phyloP scores from a whole-genome alignment of 2,329 filamentous ascomycete species.

The Volutella citrinella region DNA sequence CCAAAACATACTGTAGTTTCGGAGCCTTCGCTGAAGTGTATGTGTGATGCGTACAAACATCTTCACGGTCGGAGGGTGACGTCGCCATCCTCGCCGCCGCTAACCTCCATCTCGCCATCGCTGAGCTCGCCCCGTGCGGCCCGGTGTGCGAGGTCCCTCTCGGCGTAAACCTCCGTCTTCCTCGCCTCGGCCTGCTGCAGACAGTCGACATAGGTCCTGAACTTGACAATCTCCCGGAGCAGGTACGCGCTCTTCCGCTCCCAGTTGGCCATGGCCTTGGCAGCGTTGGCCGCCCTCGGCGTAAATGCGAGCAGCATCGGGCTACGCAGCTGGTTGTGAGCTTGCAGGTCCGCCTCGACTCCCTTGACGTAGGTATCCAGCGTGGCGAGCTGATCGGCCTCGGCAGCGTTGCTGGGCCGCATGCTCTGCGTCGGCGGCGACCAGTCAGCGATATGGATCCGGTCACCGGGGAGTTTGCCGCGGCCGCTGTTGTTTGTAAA shows the following conservation, averaged over 20 bases:
- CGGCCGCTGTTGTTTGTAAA: slow-evolving; percentile 48
- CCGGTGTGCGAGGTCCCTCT: slow-evolving; percentile 51
- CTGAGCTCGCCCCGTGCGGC: slow-evolving; percentile 46
- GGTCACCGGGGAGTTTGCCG: slow-evolving; percentile 76
- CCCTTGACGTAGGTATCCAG: slow-evolving; percentile 77
- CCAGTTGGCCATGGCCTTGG: slow-evolving; percentile 92
- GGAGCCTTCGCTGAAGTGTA: too few relatives aligned
- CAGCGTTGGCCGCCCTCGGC: slow-evolving; percentile 74
- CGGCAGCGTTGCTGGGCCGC: slow-evolving; percentile 74
- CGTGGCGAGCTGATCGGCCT: slow-evolving; percentile 75
- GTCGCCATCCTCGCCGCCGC: slow-evolving; percentile 33
- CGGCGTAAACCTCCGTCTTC: slow-evolving; percentile 68
- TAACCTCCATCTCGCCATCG: slow-evolving; percentile 37
- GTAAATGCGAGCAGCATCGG: slow-evolving; percentile 90
- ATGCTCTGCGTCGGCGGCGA: slow-evolving; percentile 84
- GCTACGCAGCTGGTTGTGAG: slow-evolving; percentile 83
- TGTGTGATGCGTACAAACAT: too few relatives aligned
- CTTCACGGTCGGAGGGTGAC: slow-evolving; percentile 32
- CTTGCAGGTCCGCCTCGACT: slow-evolving; percentile 80
- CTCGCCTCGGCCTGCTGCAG: slow-evolving; percentile 67
- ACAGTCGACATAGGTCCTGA: slow-evolving; percentile 89
- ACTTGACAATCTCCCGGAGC: slow-evolving; percentile 92
- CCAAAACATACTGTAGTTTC: too few relatives aligned
- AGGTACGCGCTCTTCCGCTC: slow-evolving; percentile 93
- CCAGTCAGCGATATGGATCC: slow-evolving; percentile 83